Evolutionary conservation across 768 basidiomycete genomes (phyloP).

Genomic region (Mycena alexandri): DNA sequence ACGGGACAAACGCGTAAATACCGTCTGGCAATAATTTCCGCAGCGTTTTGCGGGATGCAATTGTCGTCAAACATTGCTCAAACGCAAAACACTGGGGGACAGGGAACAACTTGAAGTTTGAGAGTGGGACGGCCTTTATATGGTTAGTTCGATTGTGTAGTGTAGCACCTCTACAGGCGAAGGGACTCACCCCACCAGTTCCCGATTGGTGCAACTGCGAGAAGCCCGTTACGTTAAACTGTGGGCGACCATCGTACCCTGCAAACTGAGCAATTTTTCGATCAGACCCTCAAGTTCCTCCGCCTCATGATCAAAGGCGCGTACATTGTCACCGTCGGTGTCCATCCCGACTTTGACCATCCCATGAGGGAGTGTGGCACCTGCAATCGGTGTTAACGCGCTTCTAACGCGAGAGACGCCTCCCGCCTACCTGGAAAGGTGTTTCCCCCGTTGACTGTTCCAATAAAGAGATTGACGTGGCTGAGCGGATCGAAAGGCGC

Average conservation of each 20-base stretch:
- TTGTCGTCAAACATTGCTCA: conserved; percentile 63
- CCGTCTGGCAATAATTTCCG: conserved; percentile 66
- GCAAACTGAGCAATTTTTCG: conserved; percentile 52
- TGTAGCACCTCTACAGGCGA: neutral
- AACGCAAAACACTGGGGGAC: conserved; percentile 63
- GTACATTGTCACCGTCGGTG: conserved; percentile 72
- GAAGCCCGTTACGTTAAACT: conserved; percentile 65
- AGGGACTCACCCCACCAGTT: conserved; percentile 65
- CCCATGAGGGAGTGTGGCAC: conserved; percentile 76
- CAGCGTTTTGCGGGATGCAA: conserved; percentile 58
- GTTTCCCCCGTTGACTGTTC: conserved; percentile 74
- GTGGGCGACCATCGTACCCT: conserved; percentile 60
- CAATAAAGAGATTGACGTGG: conserved; percentile 70
- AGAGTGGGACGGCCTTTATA: conserved; percentile 62
- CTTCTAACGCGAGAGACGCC: neutral
- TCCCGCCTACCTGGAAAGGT: conserved; percentile 68
- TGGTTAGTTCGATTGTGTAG: neutral
- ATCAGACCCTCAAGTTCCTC: neutral
- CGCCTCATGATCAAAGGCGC: conserved; percentile 29
- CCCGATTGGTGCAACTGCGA: conserved; percentile 75
- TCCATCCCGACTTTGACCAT: conserved; percentile 79
- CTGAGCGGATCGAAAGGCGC: conserved; percentile 30
- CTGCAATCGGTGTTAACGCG: conserved; percentile 44
- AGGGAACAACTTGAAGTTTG: conserved; percentile 74
- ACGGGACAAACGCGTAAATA: conserved; percentile 38